These are phyloP conservation scores for Neospora caninum DNA, from an alignment of 169 alveolate genomes.

Conservation along the genomic window DNA sequence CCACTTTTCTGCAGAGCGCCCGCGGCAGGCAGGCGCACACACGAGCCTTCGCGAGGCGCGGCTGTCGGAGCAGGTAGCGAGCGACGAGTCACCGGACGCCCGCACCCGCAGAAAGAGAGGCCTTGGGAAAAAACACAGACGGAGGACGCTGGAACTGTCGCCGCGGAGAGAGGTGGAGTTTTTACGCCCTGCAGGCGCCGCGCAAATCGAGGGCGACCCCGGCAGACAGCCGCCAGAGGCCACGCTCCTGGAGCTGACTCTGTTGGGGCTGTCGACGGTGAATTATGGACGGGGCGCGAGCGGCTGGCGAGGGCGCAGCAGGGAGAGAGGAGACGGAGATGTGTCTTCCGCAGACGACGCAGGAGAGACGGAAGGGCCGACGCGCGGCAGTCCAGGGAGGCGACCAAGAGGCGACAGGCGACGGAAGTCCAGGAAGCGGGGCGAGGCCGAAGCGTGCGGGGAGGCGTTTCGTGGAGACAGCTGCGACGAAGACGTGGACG, in stretches of 20 bases:
- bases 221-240: background rate
- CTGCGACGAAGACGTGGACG: background rate
- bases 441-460: background rate
- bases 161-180: conserved; percentile 13
- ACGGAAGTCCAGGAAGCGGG: background rate
- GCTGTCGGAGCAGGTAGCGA: background rate
- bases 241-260: conserved; percentile 35
- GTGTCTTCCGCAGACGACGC: background rate
- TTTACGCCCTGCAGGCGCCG: too few relatives aligned
- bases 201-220: background rate
- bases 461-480: background rate
- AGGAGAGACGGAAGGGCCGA: background rate
- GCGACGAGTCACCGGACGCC: background rate
- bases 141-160: conserved; percentile 10
- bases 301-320: background rate
- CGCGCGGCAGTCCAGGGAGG: background rate
- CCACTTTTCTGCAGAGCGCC: conserved; percentile 40
- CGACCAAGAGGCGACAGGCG: background rate
- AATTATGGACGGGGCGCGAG: background rate
- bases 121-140: background rate
- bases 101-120: background rate
- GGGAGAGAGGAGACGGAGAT: background rate
- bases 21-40: conserved; percentile 33
- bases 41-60: background rate
- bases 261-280: conserved; percentile 15